A percentile compares a stretch with the other conserved stretches of the same genome.
These are phyloP conservation scores for Amanita muscaria DNA, from an alignment of 768 basidiomycete genomes.

Conservation along the genomic window DNA sequence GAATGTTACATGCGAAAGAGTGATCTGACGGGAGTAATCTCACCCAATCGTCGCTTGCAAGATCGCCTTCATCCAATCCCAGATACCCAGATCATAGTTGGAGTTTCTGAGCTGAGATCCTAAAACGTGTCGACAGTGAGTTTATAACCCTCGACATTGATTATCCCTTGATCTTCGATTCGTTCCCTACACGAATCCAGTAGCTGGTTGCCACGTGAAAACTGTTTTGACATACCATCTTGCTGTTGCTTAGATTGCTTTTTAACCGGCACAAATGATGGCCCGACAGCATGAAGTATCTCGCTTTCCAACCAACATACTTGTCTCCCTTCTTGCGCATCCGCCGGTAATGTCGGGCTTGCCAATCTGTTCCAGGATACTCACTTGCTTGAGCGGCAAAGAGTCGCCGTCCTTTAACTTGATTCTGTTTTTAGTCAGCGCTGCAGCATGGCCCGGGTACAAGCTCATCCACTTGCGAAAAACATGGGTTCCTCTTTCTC, in stretches of 20 bases:
- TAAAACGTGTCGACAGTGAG: slow-evolving; percentile 89
- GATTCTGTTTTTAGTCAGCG: slow-evolving; percentile 14
- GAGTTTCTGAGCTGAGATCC: slow-evolving; percentile 89
- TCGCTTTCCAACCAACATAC: slow-evolving; percentile 86
- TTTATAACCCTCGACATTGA: slow-evolving; percentile 86
- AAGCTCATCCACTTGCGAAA: slow-evolving; percentile 45
- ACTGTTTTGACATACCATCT: slow-evolving; percentile 37
- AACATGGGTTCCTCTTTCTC: slow-evolving; percentile 16
- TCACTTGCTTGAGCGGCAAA: slow-evolving; percentile 39
- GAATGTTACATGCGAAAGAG: neutral
- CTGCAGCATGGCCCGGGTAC: slow-evolving; percentile 21
- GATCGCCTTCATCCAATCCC: slow-evolving; percentile 99
- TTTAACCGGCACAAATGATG: slow-evolving; percentile 82
- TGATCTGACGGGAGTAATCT: slow-evolving; percentile 84
- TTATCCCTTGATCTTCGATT: slow-evolving; percentile 98
- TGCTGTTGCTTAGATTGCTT: slow-evolving; percentile 65
- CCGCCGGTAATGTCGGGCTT: slow-evolving; percentile 82
- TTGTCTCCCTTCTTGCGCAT: slow-evolving; percentile 93
- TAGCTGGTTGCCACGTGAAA: no score
- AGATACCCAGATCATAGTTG: slow-evolving; percentile 58
- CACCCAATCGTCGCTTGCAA: slow-evolving; percentile 97
- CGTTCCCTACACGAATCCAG: slow-evolving; percentile 60
- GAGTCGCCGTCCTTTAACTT: slow-evolving; percentile 4
- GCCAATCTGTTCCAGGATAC: slow-evolving; percentile 86
- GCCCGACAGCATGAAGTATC: slow-evolving; percentile 92